Evolutionary conservation across 768 basidiomycete genomes (phyloP).

Genomic region (Trametes villosa): DNA sequence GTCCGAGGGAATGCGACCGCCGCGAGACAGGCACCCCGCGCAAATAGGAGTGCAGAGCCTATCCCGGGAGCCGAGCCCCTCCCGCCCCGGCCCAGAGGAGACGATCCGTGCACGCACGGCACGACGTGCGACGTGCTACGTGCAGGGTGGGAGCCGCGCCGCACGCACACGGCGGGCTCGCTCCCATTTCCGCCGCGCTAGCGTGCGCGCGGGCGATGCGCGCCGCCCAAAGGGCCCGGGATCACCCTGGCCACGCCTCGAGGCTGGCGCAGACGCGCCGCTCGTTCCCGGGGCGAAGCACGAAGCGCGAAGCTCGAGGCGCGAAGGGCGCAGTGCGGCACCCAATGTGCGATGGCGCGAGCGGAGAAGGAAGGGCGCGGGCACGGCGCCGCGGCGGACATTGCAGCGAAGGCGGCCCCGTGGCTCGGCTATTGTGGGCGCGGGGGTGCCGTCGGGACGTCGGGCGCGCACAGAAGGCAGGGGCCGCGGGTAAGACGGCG

Average conservation of each 20-base stretch:
- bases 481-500: constrained; percentile 22
- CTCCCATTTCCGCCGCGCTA: not conserved
- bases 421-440: constrained; percentile 14
- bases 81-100: not conserved
- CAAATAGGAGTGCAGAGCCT: constrained; percentile 5
- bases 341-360: not conserved
- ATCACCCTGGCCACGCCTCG: too few species aligned
- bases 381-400: constrained; percentile 8
- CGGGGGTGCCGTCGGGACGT: constrained; percentile 4
- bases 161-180: not conserved
- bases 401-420: constrained; percentile 15
- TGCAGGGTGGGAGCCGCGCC: not conserved
- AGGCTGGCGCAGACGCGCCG: too few species aligned
- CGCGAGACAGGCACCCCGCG: constrained; percentile 9
- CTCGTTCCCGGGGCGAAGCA: too few species aligned
- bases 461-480: constrained; percentile 4
- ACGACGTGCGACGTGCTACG: not conserved
- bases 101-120: constrained; percentile 3
- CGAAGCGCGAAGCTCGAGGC: too few species aligned
- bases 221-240: constrained; percentile 2
- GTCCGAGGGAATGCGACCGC: too few species aligned
- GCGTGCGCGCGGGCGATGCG: constrained; percentile 5
- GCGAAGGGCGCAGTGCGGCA: not conserved
- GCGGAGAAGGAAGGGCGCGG: constrained; percentile 3
- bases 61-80: constrained; percentile 1